Conservation (phyloP, 306 rosid genomes). For the Ziziphus jujuba region DNA sequence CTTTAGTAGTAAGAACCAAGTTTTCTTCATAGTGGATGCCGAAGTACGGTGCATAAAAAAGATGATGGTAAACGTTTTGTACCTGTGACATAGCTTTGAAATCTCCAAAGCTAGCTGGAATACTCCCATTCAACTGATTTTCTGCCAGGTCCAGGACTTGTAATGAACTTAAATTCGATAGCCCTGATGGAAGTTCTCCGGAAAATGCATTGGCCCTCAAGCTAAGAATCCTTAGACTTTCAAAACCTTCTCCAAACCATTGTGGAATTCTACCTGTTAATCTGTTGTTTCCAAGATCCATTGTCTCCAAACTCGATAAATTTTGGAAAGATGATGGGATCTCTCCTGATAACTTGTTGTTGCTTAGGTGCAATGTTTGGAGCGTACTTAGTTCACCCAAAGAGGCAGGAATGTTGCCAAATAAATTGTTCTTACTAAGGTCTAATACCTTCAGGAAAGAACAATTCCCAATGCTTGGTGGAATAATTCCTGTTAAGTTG, state of each 20-base stretch:
- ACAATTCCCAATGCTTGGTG: constrained; percentile 37
- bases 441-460: constrained; percentile 23
- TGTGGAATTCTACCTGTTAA: constrained; percentile 18
- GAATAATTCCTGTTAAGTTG: constrained; percentile 36
- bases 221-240: constrained; percentile 3
- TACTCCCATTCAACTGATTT: constrained; percentile 10
- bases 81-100: constrained; percentile 16
- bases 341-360: constrained; percentile 20
- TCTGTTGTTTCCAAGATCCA: too few relatives aligned
- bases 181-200: constrained; percentile 10
- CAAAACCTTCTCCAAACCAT: constrained; percentile 25
- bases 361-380: constrained; percentile 22
- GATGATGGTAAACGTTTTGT: neutral
- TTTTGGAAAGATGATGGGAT: too few relatives aligned
- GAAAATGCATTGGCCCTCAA: constrained; percentile 34
- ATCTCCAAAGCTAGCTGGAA: constrained; percentile 18
- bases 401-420: constrained; percentile 28
- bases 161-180: constrained; percentile 27
- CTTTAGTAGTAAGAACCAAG: constrained; percentile 17
- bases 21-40: constrained; percentile 13
- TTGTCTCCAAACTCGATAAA: too few relatives aligned
- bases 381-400: constrained; percentile 27
- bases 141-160: constrained; percentile 19
- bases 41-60: constrained; percentile 1
- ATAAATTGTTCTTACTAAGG: constrained; percentile 26